phyloP scores from a whole-genome alignment of 2,329 filamentous ascomycete species.

The Karstenula rhodostoma region DNA sequence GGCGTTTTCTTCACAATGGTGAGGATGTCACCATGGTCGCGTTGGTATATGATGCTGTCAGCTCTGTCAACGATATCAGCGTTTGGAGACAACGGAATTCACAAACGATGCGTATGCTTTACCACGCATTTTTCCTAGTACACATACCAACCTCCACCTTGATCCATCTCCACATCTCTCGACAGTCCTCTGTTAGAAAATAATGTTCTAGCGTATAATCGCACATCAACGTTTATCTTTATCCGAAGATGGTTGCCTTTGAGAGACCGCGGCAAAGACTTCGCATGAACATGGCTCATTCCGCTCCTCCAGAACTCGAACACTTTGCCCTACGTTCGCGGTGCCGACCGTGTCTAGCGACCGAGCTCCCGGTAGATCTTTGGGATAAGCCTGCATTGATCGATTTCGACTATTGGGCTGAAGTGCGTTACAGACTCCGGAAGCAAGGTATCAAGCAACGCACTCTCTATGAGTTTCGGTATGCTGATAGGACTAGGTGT shows the following conservation, averaged over 20 bases:
- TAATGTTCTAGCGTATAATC: no score
- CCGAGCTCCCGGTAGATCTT: not conserved
- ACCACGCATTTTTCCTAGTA: not conserved
- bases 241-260: not conserved
- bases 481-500: not conserved
- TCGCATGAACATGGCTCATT: not conserved
- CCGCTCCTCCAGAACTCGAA: not conserved
- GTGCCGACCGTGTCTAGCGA: not conserved
- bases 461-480: not conserved
- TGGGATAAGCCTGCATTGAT: slow-evolving; percentile 16
- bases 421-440: slow-evolving; percentile 10
- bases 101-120: not conserved
- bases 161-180: not conserved
- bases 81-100: not conserved
- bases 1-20: not conserved
- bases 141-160: not conserved
- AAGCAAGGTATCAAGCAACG: slow-evolving; percentile 3
- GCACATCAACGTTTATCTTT: not conserved
- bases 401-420: slow-evolving; percentile 22
- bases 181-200: not conserved
- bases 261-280: not conserved
- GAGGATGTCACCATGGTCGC: not conserved
- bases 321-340: not conserved
- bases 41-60: not conserved
- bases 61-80: not conserved